Conservation (phyloP, 2,329 filamentous ascomycete genomes). For the Hirsutella minnesotensis region DNA sequence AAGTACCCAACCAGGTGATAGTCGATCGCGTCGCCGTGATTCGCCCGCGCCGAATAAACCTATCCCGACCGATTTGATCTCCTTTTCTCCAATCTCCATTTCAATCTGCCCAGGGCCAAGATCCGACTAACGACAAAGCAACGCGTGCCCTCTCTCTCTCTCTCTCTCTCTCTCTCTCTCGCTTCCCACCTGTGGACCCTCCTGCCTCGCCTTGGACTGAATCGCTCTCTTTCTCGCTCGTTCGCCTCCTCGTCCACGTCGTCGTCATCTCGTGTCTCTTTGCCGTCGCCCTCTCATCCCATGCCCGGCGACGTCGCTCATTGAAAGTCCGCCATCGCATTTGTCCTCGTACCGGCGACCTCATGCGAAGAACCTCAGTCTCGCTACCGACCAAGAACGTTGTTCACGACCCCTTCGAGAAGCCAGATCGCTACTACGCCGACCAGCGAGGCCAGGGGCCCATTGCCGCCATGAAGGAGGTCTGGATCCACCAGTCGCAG, state of each 20-base stretch:
- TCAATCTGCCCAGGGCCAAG: too few species aligned
- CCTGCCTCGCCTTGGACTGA: not conserved
- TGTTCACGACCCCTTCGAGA: conserved; percentile 52
- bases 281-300: conserved; percentile 2
- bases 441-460: conserved; percentile 33
- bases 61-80: conserved; percentile 2
- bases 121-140: too few species aligned
- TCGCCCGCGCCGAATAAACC: not conserved
- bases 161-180: not conserved
- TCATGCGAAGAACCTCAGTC: conserved; percentile 55
- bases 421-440: conserved; percentile 46
- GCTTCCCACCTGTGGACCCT: not conserved
- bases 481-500: conserved; percentile 52
- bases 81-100: conserved; percentile 2
- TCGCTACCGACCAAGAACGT: conserved; percentile 49
- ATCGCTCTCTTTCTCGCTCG: not conserved
- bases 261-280: not conserved
- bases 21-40: not conserved
- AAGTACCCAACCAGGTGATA: too few species aligned
- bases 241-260: conserved; percentile 1
- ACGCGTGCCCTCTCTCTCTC: not conserved
- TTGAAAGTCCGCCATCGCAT: conserved; percentile 3
- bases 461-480: conserved; percentile 43
- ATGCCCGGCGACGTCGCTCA: conserved; percentile 16
- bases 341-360: conserved; percentile 5